Evolutionary conservation across 1,284 basidiomycete genomes (phyloP), one percentile per base, ranked within the genome.

Genomic region (Mycena sp.): DNA sequence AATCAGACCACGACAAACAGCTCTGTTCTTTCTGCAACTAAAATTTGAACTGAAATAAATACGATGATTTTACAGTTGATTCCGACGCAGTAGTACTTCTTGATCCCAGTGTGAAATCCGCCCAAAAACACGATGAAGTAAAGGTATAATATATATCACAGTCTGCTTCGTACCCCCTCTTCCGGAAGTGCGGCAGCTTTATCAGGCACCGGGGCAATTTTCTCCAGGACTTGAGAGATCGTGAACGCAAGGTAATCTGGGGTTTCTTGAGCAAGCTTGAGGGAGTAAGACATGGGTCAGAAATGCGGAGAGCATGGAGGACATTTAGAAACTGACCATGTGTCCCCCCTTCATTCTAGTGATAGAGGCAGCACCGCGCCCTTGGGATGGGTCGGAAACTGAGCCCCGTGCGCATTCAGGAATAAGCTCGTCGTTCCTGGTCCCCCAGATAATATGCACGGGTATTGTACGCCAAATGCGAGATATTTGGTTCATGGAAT

Each of bases 361-460:
- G 38, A 59, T 21, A 43, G 48, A 51, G 26, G 46, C 48, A 50
- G 41, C 57, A 12, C 21, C 21, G 3, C 57, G 57, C 17, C 49
- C 57, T 32, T 59, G 19, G 10, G 46, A 35, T 16, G 16, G 35
- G 9, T 59, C 57, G 10, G 57, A 59, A 41, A 59, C 21, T 2
- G 48, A 43, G 4, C 38, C 38, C 4, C 49, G 46, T 5, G 48
- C 46, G 11, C 21, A 19, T 19, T 59, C 57, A 19, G 35, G 57
- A 30, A 59, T 16, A 14, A 59, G 37, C 11, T 51, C 46, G 12
- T 56, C 53, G 30, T 35, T 17, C 48, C 32, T 21, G 53, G 28
- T 56, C 12, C 53, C 53, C 53, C 53, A 56, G 26, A 56, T 21
- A 11, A 56, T 41, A 37, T 56, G 53, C 11, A 56, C 3, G 7